These are phyloP conservation scores for Endothia cerciana DNA, from an alignment of 2,329 filamentous ascomycete genomes.

Conservation along the genomic window DNA sequence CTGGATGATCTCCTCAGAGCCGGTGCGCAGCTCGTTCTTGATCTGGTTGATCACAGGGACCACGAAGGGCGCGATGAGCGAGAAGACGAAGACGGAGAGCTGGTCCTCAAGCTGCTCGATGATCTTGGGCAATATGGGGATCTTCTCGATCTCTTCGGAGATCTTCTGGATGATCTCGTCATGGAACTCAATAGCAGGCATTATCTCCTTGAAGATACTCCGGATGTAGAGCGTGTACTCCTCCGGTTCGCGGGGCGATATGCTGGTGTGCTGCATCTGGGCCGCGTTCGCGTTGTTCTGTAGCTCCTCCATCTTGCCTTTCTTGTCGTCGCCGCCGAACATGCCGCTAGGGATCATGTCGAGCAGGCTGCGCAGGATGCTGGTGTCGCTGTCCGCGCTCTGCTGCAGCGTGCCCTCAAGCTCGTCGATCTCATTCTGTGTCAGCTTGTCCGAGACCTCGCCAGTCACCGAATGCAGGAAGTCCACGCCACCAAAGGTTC, in stretches of 20 bases:
- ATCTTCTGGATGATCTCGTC: slow-evolving; percentile 85
- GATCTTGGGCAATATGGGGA: slow-evolving; percentile 82
- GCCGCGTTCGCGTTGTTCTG: slow-evolving; percentile 74
- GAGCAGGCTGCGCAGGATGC: slow-evolving; percentile 76
- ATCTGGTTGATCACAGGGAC: slow-evolving; percentile 85
- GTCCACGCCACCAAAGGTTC: slow-evolving; percentile 93
- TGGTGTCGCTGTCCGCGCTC: slow-evolving; percentile 67
- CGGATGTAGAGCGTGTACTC: slow-evolving; percentile 80
- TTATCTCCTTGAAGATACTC: slow-evolving; percentile 76
- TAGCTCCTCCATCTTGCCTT: slow-evolving; percentile 76
- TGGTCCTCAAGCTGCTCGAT: slow-evolving; percentile 87
- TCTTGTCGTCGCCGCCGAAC: slow-evolving; percentile 75
- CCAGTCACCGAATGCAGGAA: slow-evolving; percentile 87
- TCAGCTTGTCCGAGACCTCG: slow-evolving; percentile 84
- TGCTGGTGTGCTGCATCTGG: slow-evolving; percentile 73
- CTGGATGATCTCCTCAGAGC: slow-evolving; percentile 84
- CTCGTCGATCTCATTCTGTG: slow-evolving; percentile 87
- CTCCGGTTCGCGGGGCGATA: slow-evolving; percentile 81
- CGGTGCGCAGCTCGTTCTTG: slow-evolving; percentile 83
- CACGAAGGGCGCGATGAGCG: slow-evolving; percentile 85
- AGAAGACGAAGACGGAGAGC: slow-evolving; percentile 87
- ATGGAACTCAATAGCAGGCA: slow-evolving; percentile 89
- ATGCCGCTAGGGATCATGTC: slow-evolving; percentile 81
- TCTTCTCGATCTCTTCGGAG: slow-evolving; percentile 76
- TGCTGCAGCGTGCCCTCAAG: slow-evolving; percentile 81